Evolutionary conservation across 164 flowering plant genomes (phyloP).

Genomic region (Piper longum): DNA sequence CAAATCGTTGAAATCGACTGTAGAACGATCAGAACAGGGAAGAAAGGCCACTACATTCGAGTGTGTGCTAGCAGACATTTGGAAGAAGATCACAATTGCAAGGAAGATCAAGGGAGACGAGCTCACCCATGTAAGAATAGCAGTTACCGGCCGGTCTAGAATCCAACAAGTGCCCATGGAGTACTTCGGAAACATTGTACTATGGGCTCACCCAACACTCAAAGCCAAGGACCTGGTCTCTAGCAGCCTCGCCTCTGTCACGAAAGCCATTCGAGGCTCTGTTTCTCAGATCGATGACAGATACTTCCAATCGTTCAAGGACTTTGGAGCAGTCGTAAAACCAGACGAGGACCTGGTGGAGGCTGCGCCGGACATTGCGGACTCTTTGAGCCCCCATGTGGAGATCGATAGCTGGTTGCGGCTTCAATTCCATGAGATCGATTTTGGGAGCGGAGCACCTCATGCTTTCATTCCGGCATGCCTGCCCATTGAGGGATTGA

Average conservation of each 20-base stretch:
- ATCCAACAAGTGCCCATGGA: slow-evolving; percentile 4
- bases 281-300: slow-evolving; percentile 4
- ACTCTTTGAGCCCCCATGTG: slow-evolving; percentile 3
- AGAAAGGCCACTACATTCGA: slow-evolving; percentile 2
- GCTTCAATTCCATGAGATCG: slow-evolving; percentile 5
- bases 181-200: slow-evolving; percentile 10
- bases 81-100: slow-evolving; percentile 3
- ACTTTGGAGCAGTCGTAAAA: slow-evolving; percentile 4
- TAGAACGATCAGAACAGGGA: background rate
- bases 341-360: background rate
- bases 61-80: slow-evolving; percentile 5
- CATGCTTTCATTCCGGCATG: slow-evolving; percentile 5
- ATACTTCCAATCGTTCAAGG: slow-evolving; percentile 10
- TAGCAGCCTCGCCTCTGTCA: background rate
- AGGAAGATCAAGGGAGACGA: background rate
- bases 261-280: slow-evolving; percentile 4
- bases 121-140: slow-evolving; percentile 1
- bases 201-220: slow-evolving; percentile 7
- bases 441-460: slow-evolving; percentile 12
- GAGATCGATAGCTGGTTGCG: slow-evolving; percentile 12
- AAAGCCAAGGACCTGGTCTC: slow-evolving; percentile 8
- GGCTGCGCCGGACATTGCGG: background rate
- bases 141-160: slow-evolving; percentile 5
- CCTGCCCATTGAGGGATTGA: slow-evolving; percentile 7
- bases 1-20: background rate